Conservation (phyloP, 768 basidiomycete genomes). For the Nevesoporus exiguus region DNA sequence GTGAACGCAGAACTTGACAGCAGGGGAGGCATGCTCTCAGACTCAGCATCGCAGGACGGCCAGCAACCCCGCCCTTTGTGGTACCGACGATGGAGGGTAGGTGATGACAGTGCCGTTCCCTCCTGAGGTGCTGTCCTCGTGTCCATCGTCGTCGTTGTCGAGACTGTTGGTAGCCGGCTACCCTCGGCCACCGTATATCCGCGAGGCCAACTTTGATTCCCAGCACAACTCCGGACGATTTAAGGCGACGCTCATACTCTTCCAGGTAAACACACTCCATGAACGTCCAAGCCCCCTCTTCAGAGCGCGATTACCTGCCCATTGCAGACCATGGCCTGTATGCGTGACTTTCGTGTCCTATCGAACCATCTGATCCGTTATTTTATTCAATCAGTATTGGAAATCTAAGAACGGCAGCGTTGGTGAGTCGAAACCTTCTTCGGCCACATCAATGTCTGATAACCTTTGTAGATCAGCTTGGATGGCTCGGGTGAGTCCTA, state of each 20-base stretch:
- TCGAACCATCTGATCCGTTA: slow-evolving; percentile 10
- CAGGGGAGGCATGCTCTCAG: too few species aligned
- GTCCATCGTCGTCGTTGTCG: not conserved
- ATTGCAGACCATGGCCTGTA: slow-evolving; percentile 82
- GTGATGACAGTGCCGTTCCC: not conserved
- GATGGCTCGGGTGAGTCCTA: slow-evolving; percentile 69
- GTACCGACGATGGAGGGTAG: not conserved
- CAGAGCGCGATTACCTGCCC: slow-evolving; percentile 64
- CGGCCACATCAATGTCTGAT: slow-evolving; percentile 5
- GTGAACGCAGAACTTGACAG: not conserved
- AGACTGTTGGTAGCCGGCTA: not conserved
- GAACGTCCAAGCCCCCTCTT: slow-evolving; percentile 52
- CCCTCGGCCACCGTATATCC: slow-evolving; percentile 2
- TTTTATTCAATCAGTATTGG: slow-evolving; percentile 59
- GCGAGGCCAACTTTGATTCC: slow-evolving; percentile 8
- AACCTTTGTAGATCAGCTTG: slow-evolving; percentile 52
- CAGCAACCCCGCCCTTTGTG: not conserved
- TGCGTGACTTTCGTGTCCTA: slow-evolving; percentile 23
- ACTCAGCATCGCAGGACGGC: too few species aligned
- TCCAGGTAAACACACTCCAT: slow-evolving; percentile 13
- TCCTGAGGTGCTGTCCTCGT: not conserved
- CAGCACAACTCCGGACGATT: not conserved
- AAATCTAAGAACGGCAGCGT: slow-evolving; percentile 77
- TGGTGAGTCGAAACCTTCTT: slow-evolving; percentile 37
- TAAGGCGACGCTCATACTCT: not conserved